Evolutionary conservation across 495 filamentous ascomycete genomes (phyloP).

Genomic region (Aspergillus nanangensis): DNA sequence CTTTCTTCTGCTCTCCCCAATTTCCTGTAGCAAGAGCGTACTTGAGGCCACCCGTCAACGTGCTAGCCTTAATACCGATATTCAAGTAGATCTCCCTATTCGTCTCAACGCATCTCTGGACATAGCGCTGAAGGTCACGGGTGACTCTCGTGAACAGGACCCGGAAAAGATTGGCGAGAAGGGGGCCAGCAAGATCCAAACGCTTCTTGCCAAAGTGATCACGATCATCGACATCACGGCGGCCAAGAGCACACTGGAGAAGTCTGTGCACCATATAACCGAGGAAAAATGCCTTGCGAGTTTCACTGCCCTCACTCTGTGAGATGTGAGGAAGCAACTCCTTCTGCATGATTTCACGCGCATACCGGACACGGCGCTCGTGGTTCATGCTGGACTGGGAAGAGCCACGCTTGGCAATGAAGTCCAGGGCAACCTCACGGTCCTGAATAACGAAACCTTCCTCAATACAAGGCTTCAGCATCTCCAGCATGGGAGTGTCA

Average conservation of each 20-base stretch:
- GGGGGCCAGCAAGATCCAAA: conserved; percentile 88
- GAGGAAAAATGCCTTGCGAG: conserved; percentile 94
- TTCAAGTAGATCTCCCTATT: conserved; percentile 83
- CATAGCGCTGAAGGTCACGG: conserved; percentile 81
- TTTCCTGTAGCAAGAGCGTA: conserved; percentile 98
- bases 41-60: conserved; percentile 87
- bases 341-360: conserved; percentile 91
- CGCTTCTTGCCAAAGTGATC: conserved; percentile 99
- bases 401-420: conserved; percentile 86
- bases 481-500: conserved; percentile 95
- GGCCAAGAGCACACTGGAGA: conserved; percentile 84
- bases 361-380: conserved; percentile 85
- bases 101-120: conserved; percentile 86
- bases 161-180: conserved; percentile 90
- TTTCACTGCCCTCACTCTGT: conserved; percentile 93
- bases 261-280: conserved; percentile 98
- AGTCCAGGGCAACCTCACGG: conserved; percentile 91
- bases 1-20: conserved; percentile 99
- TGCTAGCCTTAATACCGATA: conserved; percentile 84
- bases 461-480: conserved; percentile 93
- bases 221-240: conserved; percentile 89
- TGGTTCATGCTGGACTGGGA: conserved; percentile 65
- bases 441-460: conserved; percentile 96
- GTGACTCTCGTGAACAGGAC: conserved; percentile 81
- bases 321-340: conserved; percentile 96